Evolutionary conservation across 176 grass and related monocot genomes (phyloP).

Genomic region (sorghum (Sorghum bicolor)): Sorghum_bicolor_NCBIv3 NC_012872.2:61277501-61278000

Average conservation of each 20-base stretch:
- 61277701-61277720: neutral
- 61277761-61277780: neutral
- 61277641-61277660: neutral
- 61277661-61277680: constrained; percentile 1
- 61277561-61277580: neutral
- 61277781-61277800: neutral
- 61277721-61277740: neutral
- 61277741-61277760: neutral
- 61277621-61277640: neutral
- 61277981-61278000: neutral
- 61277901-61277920: neutral
- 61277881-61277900: neutral
- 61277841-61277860: constrained; percentile 21
- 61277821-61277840: neutral
- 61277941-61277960: neutral
- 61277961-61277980: neutral
- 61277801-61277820: neutral
- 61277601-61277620: neutral
- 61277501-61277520: neutral
- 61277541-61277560: constrained; percentile 2
- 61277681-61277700: constrained; percentile 6
- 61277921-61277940: constrained; percentile 1
- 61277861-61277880: neutral
- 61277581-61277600: neutral
- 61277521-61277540: constrained; percentile 2